Evolutionary conservation across 192 early-diverging fungal genomes (phyloP).

Genomic region (Phlyctochytrium bullatum): DNA sequence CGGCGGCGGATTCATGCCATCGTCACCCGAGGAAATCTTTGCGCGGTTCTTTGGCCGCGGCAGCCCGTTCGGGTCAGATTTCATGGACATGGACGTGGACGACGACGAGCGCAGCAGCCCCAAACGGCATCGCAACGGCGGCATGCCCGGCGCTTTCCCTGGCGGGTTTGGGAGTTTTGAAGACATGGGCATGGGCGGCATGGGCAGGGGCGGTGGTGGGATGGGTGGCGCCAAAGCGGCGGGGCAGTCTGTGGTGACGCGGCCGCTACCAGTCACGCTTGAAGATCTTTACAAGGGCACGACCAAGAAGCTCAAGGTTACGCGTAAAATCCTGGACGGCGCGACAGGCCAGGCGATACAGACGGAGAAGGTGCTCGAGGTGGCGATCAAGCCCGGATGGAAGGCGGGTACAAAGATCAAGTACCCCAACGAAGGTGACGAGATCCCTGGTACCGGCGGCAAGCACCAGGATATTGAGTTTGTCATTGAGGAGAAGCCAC

Average conservation of each 20-base stretch:
- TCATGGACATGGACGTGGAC: constrained; percentile 38
- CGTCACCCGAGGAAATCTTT: constrained; percentile 90
- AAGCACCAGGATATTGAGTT: constrained; percentile 89
- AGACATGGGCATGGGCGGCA: constrained; percentile 35
- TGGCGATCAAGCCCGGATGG: constrained; percentile 92
- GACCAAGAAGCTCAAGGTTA: constrained; percentile 93
- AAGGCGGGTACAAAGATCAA: constrained; percentile 97
- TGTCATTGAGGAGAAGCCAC: constrained; percentile 89
- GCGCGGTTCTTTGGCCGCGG: constrained; percentile 75
- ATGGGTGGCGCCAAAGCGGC: constrained; percentile 19
- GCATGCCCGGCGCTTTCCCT: constrained; percentile 47
- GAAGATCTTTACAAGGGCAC: constrained; percentile 89
- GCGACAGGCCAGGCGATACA: constrained; percentile 41
- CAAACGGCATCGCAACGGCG: constrained; percentile 29
- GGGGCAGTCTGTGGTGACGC: constrained; percentile 49
- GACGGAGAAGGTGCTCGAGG: constrained; percentile 77
- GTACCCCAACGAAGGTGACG: constrained; percentile 87
- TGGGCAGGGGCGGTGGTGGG: constrained; percentile 14
- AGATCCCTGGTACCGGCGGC: constrained; percentile 38
- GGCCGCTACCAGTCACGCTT: constrained; percentile 73
- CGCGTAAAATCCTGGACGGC: constrained; percentile 51
- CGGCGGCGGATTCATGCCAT: constrained; percentile 69
- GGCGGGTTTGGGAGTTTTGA: constrained; percentile 43
- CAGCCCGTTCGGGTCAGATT: constrained; percentile 38
- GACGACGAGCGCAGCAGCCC: constrained; percentile 44